Base-by-base conservation (phyloP, 208 protist genomes). In the Trypanosoma scelopori region DNA sequence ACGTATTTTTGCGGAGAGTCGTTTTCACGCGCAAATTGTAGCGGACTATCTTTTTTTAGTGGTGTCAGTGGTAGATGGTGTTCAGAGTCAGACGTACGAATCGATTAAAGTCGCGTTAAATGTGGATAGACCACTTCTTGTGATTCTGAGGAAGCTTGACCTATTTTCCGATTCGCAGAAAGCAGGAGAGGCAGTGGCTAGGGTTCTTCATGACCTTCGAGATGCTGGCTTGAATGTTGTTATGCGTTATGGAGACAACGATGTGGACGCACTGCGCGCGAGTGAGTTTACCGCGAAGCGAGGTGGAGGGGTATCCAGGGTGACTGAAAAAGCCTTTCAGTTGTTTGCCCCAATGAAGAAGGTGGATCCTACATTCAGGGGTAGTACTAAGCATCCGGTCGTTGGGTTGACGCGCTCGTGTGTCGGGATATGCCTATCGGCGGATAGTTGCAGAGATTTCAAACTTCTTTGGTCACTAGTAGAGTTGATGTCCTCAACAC, bases 111-210 rank as follows among this genome's bases (percentile, higher is more conserved):
- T 93, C 3, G 88, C 87, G 9, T 76, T 94, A 42, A 92, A 93
- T 55, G 60, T 93, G 22, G 88, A 96, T 59, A 84, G 74, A 45
- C 93, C 93, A 5, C 62, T 96, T 35, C 30, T 97, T 45, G 88
- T 97, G 9, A 86, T 90, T 18, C 59, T 96, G 16, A 97, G 77
- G 71, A 97, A 97, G 55, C 46, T 95, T 15, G 93, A 97, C 58
- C 32, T 87, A 3, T 77, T 94, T 42, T 82, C 87, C 0, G 86
- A 92, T 62, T 43, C 73, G 2, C 64, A 79, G n/a, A 68, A 81
- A 15, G 79, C 80, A 39, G 25, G 72, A 41, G 60, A 48, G 43
- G 73, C 78, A 0, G 74, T 93, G 28, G 60, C 66, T 23, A 69
- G 66, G 20, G 52, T 87, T 23, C 42, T 94, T 46, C 18, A 30